A percentile compares a stretch with the other conserved stretches of the same genome.
These are phyloP conservation scores for Perkinsus olseni DNA, from an alignment of 169 alveolate genomes.

Conservation along the genomic window DNA sequence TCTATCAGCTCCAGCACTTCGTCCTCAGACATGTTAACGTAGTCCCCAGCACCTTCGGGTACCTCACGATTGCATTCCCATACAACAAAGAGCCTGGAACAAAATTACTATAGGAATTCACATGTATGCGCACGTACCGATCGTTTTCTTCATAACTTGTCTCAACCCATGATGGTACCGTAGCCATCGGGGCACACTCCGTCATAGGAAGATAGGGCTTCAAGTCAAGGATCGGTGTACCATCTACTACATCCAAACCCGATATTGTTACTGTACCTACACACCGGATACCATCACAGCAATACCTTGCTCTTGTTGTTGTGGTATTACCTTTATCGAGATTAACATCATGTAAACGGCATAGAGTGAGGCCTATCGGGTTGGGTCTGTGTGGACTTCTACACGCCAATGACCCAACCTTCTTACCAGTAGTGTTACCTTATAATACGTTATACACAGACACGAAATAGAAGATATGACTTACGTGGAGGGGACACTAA, in stretches of 20 bases:
- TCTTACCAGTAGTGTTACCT: neutral
- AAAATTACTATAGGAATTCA: neutral
- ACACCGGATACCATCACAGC: neutral
- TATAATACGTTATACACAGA: neutral
- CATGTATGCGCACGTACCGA: neutral
- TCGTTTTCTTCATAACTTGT: neutral
- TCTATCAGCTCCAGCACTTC: neutral
- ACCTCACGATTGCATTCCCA: neutral
- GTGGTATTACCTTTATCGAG: neutral
- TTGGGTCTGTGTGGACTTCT: conserved; percentile 12
- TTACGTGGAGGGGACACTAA: neutral
- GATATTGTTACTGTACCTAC: neutral
- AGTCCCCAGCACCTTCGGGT: neutral
- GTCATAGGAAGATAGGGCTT: conserved; percentile 15
- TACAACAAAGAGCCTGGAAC: neutral
- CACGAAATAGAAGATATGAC: neutral
- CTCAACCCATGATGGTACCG: neutral
- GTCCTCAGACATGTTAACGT: neutral
- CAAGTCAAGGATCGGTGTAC: conserved; percentile 4
- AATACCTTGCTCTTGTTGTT: neutral
- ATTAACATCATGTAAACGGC: neutral
- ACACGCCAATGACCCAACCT: conserved; percentile 10
- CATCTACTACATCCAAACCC: conserved; percentile 8
- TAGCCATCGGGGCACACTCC: neutral
- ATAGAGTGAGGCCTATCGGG: conserved; percentile 1